phyloP scores from a whole-genome alignment of 2,329 filamentous ascomycete genomes.

The Geosmithia morbida region DNA sequence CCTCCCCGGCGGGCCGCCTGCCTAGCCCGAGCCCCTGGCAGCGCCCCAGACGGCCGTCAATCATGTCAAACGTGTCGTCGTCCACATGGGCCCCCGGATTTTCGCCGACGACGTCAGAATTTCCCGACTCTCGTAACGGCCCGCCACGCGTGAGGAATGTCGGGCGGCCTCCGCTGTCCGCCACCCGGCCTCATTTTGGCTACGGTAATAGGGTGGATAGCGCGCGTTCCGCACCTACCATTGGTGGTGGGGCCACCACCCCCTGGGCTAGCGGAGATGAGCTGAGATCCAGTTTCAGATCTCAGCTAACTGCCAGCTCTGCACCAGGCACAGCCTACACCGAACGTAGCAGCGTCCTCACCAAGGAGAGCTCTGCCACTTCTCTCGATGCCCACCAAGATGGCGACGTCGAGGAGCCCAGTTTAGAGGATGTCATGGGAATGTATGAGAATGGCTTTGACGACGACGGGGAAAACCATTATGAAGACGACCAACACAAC shows the following conservation, averaged over 20 bases:
- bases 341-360: constrained; percentile 69
- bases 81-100: constrained; percentile 4
- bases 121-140: constrained; percentile 13
- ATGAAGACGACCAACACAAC: neutral
- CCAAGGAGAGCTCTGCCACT: constrained; percentile 62
- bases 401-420: constrained; percentile 36
- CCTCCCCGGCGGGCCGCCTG: neutral
- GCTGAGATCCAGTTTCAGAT: constrained; percentile 39
- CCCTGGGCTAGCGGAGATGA: constrained; percentile 38
- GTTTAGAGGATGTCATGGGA: constrained; percentile 54
- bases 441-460: constrained; percentile 52
- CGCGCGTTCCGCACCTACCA: constrained; percentile 16
- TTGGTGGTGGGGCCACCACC: constrained; percentile 16
- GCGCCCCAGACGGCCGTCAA: constrained; percentile 2
- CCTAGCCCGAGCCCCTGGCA: constrained; percentile 3
- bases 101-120: constrained; percentile 20
- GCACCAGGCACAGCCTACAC: constrained; percentile 51
- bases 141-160: constrained; percentile 13
- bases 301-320: constrained; percentile 38
- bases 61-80: constrained; percentile 1
- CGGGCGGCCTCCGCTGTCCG: constrained; percentile 6
- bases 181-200: constrained; percentile 14
- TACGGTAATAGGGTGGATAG: constrained; percentile 17
- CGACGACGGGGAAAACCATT: constrained; percentile 18
- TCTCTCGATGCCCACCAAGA: constrained; percentile 31